phyloP scores from a whole-genome alignment of 306 rosid species.

The Prunus fruticosa region DNA sequence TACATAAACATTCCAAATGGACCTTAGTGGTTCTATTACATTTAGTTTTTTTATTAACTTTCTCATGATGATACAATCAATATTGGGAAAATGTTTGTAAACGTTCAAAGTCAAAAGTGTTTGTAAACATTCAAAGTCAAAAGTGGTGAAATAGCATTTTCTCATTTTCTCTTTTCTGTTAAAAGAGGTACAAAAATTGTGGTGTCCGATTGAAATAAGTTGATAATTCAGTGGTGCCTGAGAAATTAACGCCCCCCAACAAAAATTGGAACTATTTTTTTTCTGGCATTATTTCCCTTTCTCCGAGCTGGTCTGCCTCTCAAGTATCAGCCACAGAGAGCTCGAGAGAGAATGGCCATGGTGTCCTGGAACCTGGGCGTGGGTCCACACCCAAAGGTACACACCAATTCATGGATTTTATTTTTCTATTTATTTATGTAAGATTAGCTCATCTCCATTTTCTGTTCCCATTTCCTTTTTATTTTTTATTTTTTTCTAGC shows the following conservation, averaged over 20 bases:
- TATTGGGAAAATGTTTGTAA: too few species aligned
- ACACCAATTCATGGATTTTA: neutral
- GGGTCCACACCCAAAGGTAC: slow-evolving; percentile 25
- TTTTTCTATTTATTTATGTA: neutral
- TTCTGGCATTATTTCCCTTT: slow-evolving; percentile 35
- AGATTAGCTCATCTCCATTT: neutral
- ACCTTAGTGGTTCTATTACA: too few species aligned
- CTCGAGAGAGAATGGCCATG: slow-evolving; percentile 45
- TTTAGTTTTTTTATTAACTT: too few species aligned
- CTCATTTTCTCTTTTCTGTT: neutral
- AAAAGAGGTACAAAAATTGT: neutral
- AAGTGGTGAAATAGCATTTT: too few species aligned
- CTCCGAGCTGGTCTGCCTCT: neutral
- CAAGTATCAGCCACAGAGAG: slow-evolving; percentile 11
- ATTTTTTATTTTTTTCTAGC: neutral
- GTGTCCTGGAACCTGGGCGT: slow-evolving; percentile 37
- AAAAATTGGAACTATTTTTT: slow-evolving; percentile 15
- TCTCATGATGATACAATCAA: too few species aligned
- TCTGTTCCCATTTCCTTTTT: neutral
- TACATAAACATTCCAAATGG: too few species aligned
- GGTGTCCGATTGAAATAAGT: neutral
- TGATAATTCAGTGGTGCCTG: neutral
- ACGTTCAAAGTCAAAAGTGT: too few species aligned
- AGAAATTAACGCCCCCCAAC: neutral
- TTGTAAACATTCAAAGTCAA: too few species aligned